phyloP scores from a whole-genome alignment of 306 rosid species.

The Erythrophleum fordii region DNA sequence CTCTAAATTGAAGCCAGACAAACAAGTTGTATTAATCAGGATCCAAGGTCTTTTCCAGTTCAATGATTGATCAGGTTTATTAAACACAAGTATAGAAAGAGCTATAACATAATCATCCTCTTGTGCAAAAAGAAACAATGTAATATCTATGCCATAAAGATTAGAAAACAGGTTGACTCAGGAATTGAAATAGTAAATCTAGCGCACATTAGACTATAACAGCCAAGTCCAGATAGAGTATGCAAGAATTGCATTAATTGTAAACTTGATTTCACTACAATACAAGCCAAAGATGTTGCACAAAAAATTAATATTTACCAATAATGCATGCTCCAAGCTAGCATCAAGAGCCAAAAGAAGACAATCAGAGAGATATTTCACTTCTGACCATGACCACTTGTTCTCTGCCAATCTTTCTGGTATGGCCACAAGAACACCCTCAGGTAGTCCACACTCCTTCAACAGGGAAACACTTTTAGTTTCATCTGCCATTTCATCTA shows the following conservation, averaged over 20 bases:
- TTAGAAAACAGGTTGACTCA: neutral
- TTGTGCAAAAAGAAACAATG: neutral
- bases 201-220: neutral
- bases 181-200: neutral
- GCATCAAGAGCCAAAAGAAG: conserved; percentile 96
- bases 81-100: neutral
- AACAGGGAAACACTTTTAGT: conserved; percentile 63
- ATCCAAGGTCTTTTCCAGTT: conserved; percentile 1
- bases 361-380: conserved; percentile 85
- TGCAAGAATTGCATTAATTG: neutral
- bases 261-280: neutral
- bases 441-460: conserved; percentile 80
- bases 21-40: conserved; percentile 16
- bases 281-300: conserved; percentile 7
- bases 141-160: neutral
- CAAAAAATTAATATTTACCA: conserved; percentile 62
- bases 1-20: conserved; percentile 24
- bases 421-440: conserved; percentile 64
- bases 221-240: neutral
- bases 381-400: conserved; percentile 94
- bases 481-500: conserved; percentile 86
- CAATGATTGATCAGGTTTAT: neutral
- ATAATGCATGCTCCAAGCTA: conserved; percentile 91
- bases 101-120: neutral
- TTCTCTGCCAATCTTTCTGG: conserved; percentile 75